phyloP scores from a whole-genome alignment of 805 yeast species.

The Zygoascus ofunaensis region DNA sequence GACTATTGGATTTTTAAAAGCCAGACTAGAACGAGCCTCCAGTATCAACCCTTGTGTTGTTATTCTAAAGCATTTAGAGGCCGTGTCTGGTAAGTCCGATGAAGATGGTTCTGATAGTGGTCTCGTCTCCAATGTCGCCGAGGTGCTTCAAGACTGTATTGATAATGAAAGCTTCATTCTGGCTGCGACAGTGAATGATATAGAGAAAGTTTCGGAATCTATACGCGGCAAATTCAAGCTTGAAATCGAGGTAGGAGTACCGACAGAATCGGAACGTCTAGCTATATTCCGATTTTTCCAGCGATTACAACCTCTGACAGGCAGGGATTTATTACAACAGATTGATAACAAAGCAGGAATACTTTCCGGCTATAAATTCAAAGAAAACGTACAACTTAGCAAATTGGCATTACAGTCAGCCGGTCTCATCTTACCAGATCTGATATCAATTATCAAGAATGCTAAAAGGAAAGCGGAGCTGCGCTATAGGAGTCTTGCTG shows the following conservation, averaged over 20 bases:
- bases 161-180: conserved; percentile 39
- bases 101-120: conserved; percentile 41
- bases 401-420: conserved; percentile 79
- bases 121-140: conserved; percentile 41
- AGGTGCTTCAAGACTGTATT: conserved; percentile 45
- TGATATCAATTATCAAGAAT: conserved; percentile 56
- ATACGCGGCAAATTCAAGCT: conserved; percentile 64
- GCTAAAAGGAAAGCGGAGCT: conserved; percentile 52
- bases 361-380: conserved; percentile 22
- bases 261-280: conserved; percentile 65
- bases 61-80: conserved; percentile 65
- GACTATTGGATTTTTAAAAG: conserved; percentile 67
- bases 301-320: background rate
- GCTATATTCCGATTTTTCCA: conserved; percentile 47
- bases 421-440: conserved; percentile 80
- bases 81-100: conserved; percentile 56
- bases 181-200: conserved; percentile 58
- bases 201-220: conserved; percentile 57
- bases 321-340: background rate
- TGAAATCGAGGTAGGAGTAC: conserved; percentile 68
- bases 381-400: conserved; percentile 45
- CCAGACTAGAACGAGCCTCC: conserved; percentile 59
- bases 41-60: conserved; percentile 40
- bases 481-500: conserved; percentile 33
- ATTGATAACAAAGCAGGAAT: conserved; percentile 3